Evolutionary conservation across 768 basidiomycete species (phyloP).

Genomic region (Suillus plorans): DNA sequence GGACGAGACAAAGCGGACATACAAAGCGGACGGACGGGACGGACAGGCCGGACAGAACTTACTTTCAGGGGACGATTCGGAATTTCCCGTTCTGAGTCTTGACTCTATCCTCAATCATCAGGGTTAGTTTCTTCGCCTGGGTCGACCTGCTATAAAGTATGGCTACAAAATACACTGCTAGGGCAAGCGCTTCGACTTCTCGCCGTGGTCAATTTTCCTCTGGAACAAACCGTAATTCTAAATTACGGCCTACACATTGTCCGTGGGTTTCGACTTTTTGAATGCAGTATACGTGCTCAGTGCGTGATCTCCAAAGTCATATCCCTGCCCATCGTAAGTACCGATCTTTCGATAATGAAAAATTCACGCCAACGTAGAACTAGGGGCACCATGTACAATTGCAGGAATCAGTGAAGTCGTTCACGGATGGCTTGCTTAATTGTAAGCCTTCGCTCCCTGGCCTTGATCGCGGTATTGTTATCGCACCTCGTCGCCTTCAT

Average conservation of each 20-base stretch:
- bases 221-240: slow-evolving; percentile 6
- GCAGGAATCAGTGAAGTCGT: slow-evolving; percentile 34
- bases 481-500: slow-evolving; percentile 60
- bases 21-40: too few species aligned
- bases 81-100: neutral
- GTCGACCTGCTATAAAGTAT: neutral
- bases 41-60: neutral
- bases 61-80: neutral
- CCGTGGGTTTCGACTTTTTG: slow-evolving; percentile 9
- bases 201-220: neutral
- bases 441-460: slow-evolving; percentile 39
- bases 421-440: slow-evolving; percentile 30
- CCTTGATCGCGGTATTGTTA: slow-evolving; percentile 58
- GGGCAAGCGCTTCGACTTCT: neutral
- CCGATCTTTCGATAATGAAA: slow-evolving; percentile 21
- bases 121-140: neutral
- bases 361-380: slow-evolving; percentile 13
- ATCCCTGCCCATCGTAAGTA: slow-evolving; percentile 31
- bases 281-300: neutral
- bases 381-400: slow-evolving; percentile 44
- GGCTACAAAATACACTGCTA: neutral
- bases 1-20: too few species aligned
- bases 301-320: slow-evolving; percentile 22
- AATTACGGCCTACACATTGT: slow-evolving; percentile 27
- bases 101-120: neutral